Percentiles rank a stretch among this genome's conserved stretches.
Evolutionary conservation across 805 yeast species (phyloP).

Genomic region (Metschnikowia gelsemii): DNA sequence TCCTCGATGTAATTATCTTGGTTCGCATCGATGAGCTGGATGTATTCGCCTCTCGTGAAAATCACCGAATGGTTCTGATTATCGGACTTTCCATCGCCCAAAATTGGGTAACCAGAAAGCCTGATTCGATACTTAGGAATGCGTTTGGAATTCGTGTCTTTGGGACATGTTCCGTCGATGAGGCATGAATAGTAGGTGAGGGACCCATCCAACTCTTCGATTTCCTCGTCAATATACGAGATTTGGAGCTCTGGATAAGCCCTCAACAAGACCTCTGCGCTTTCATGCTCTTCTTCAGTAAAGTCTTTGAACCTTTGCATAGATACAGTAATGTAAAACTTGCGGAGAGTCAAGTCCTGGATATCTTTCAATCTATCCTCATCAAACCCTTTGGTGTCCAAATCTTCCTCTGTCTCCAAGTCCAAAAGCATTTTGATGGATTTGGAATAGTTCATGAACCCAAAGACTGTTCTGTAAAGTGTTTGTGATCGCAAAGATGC

Average conservation of each 20-base stretch:
- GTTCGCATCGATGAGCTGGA: conserved; percentile 82
- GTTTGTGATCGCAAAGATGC: conserved; percentile 98
- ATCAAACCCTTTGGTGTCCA: conserved; percentile 7
- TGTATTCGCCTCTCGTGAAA: conserved; percentile 81
- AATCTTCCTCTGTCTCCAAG: conserved; percentile 82
- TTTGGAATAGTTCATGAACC: conserved; percentile 97
- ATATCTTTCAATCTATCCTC: conserved; percentile 13
- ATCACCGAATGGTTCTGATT: conserved; percentile 80
- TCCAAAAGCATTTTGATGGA: conserved; percentile 91
- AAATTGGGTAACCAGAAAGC: conserved; percentile 79
- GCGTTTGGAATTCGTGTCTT: conserved; percentile 54
- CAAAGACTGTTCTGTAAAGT: conserved; percentile 92
- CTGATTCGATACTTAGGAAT: conserved; percentile 71
- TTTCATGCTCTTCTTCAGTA: conserved; percentile 70
- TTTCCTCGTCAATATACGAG: conserved; percentile 93
- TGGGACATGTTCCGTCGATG: conserved; percentile 77
- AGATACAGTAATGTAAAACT: conserved; percentile 76
- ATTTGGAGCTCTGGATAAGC: conserved; percentile 86
- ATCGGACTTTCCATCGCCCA: conserved; percentile 89
- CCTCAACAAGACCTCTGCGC: conserved; percentile 75
- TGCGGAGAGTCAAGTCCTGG: conserved; percentile 71
- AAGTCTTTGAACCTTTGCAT: conserved; percentile 82
- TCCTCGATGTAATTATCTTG: conserved; percentile 86
- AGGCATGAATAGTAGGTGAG: conserved; percentile 72
- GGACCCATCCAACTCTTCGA: conserved; percentile 59